Conservation (phyloP, 1,284 basidiomycete species). For the Ustilago xerochloae region DNA sequence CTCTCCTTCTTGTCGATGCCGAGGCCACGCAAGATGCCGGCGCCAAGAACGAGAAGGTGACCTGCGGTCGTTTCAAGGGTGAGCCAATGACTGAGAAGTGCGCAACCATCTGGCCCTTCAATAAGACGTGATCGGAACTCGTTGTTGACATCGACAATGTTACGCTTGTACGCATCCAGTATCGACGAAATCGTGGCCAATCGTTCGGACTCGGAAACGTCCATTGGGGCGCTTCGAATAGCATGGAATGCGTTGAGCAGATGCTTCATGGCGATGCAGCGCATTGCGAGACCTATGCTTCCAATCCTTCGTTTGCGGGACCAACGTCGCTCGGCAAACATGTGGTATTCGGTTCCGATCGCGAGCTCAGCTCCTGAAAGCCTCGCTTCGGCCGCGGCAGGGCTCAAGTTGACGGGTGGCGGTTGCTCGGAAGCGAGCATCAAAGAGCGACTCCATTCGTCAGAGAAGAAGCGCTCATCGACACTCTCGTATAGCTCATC, state of each 20-base stretch:
- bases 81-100: conserved; percentile 22
- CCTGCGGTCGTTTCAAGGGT: conserved; percentile 30
- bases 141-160: not conserved
- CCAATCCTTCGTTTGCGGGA: conserved; percentile 23
- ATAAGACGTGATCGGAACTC: conserved; percentile 15
- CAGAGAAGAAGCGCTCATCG: conserved; percentile 26
- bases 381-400: not conserved
- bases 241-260: conserved; percentile 24
- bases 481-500: conserved; percentile 45
- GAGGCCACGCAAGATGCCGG: conserved; percentile 25
- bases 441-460: conserved; percentile 37
- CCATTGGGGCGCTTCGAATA: conserved; percentile 14
- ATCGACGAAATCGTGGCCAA: conserved; percentile 6
- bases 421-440: conserved; percentile 3
- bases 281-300: conserved; percentile 37
- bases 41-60: conserved; percentile 26
- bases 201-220: conserved; percentile 19
- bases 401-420: not conserved
- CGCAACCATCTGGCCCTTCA: not conserved
- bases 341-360: conserved; percentile 5
- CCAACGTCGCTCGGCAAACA: conserved; percentile 27
- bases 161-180: conserved; percentile 17
- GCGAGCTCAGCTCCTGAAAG: not conserved
- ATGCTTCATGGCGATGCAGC: conserved; percentile 25
- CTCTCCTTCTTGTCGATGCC: conserved; percentile 41